Evolutionary conservation across 2,329 filamentous ascomycete species (phyloP).

Genomic region (Pseudogymnoascus sp.): DNA sequence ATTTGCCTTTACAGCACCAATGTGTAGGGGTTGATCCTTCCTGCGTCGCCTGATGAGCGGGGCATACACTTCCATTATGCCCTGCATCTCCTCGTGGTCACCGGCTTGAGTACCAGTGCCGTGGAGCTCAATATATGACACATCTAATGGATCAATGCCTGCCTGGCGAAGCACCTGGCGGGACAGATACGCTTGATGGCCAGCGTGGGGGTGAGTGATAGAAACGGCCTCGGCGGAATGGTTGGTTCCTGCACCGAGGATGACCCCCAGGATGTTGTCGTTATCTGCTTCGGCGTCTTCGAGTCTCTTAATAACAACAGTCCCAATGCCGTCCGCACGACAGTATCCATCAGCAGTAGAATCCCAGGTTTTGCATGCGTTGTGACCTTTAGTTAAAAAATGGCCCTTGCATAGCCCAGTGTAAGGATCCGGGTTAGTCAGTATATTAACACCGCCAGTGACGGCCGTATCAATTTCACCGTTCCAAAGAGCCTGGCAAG

Average conservation of each 20-base stretch:
- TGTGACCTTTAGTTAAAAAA: constrained; percentile 23
- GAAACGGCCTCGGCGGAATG: constrained; percentile 71
- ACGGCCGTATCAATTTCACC: constrained; percentile 19
- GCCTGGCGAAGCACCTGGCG: constrained; percentile 60
- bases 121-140: constrained; percentile 71
- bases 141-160: constrained; percentile 58
- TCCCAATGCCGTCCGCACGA: constrained; percentile 38
- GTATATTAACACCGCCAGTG: constrained; percentile 19
- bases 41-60: constrained; percentile 32
- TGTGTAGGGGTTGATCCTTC: constrained; percentile 47
- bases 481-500: constrained; percentile 18
- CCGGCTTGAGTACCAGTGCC: constrained; percentile 55
- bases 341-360: constrained; percentile 41
- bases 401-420: constrained; percentile 15
- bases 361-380: constrained; percentile 38
- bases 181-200: constrained; percentile 62
- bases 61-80: constrained; percentile 51
- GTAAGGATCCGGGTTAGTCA: constrained; percentile 24
- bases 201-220: constrained; percentile 72
- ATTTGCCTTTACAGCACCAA: constrained; percentile 19
- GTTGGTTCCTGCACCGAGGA: constrained; percentile 61
- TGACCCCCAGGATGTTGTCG: constrained; percentile 38
- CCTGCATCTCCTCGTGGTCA: constrained; percentile 53
- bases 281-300: constrained; percentile 67
- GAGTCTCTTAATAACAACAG: constrained; percentile 39